Base-by-base conservation (phyloP, 805 yeast genomes). In the Cyberlindnera galapagoensis region DNA sequence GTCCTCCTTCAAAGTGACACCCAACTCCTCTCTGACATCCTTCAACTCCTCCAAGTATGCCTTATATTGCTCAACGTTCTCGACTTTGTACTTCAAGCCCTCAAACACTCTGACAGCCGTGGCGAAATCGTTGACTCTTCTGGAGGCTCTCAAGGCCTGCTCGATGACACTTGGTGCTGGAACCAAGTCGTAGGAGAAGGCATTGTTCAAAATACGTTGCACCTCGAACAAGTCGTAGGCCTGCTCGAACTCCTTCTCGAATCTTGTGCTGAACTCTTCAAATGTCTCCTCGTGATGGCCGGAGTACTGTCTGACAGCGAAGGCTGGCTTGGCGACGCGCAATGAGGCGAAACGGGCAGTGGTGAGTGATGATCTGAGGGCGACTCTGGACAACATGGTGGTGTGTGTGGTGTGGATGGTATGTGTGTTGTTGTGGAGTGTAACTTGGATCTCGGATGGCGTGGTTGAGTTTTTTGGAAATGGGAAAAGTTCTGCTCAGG, bases 41-140 rank as follows among this genome's bases (percentile, higher is more conserved):
- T 84, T 84, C 59, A 92, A 77, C 64, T 90, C 98, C 40, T 84
- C 95, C 51, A 92, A 78, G 73, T 92, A 92, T 45, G 96, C 97
- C 54, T 81, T 74, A 73, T 92, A 92, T 69, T 92, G 97, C 50
- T 80, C 81, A 59, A 75, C 78, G 69, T 80, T 85, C 65, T 90
- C 97, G 45, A 92, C 97, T 72, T 92, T 92, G 77, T 78, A 85
- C 64, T 83, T 85, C 60, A 92, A 76, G 47, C 94, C 97, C 72
- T 90, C 98, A 54, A 92, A 92, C 36, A 94, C 95, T 69, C 98
- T 84, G 49, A 87, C 92, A 35, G 98, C 98, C 39, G 97, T 88
- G 41, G 98, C 96, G 68, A 85, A 85, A 69, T 92, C 98, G 66
- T 92, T 86, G 49, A 92, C 97, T 69, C 97, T 85, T 79, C 98